Evolutionary conservation across 768 basidiomycete species (phyloP), one percentile per base, ranked within the genome.

Genomic region (Rhodotorula paludigena): DNA sequence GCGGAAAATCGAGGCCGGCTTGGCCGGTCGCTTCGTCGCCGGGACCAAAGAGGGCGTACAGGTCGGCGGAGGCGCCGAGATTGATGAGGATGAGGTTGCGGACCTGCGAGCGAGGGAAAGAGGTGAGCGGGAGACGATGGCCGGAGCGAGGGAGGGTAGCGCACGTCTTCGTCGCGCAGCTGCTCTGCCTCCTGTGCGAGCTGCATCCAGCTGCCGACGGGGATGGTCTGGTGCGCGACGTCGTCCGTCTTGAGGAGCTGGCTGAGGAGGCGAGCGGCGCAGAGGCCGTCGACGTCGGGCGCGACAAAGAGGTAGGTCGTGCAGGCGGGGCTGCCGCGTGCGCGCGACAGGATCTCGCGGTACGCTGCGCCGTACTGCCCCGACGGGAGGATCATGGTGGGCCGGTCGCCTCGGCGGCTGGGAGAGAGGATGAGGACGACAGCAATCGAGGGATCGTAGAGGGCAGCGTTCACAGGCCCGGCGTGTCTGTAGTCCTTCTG

Each of bases 201-300:
- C 69, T 92, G 89, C 18, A 84, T 82, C 65, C 89, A 87, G 3
- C 92, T 91, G 21, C 90, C 87, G 1, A 97, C 86, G 39, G 96
- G 96, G 44, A 91, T 87, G 59, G 91, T 85, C 54, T 90, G 84
- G 79, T 97, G 89, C 77, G 88, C 87, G 48, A 98, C 85, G 74
- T 94, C 92, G 82, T 99, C 96, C 74, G 93, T 90, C 74, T 86
- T 88, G 80, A 99, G 86, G 25, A 99, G 81, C 41, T 87, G 86
- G 18, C 88, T 87, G 52, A 98, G 84, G 85, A 98, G 94, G 52
- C 87, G 84, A 9, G 90, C 87, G 16, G 92, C 92, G 77, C 91
- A 92, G 11, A 97, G 81, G 9, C 90, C 90, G 80, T 99, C 94
- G 58, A 92, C 89, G 76, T 93, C 89, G 16, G 91, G 89, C 5